Percentiles rank a stretch among this genome's conserved stretches.
These are phyloP conservation scores for Eucalyptus melliodora DNA, from an alignment of 345 rosid species.

Conservation along the genomic window DNA sequence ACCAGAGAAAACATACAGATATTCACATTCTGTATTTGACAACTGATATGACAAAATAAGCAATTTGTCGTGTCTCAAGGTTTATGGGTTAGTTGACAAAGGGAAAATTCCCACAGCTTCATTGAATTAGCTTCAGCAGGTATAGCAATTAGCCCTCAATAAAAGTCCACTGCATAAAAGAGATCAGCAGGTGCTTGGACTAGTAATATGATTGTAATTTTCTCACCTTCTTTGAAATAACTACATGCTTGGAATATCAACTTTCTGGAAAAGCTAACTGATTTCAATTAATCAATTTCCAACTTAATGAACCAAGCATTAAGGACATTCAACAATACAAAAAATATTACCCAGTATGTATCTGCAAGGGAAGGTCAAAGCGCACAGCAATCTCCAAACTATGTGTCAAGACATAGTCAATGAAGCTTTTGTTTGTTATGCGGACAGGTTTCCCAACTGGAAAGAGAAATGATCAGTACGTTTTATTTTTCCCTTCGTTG, in stretches of 20 bases:
- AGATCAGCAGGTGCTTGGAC: not conserved
- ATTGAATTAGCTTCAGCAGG: not conserved
- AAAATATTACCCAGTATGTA: constrained; percentile 84
- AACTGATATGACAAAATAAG: not conserved
- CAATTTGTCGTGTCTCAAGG: not conserved
- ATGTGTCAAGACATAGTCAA: constrained; percentile 57
- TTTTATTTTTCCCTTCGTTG: not conserved
- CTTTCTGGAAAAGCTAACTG: not conserved
- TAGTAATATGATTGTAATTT: not conserved
- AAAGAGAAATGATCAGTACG: constrained; percentile 4
- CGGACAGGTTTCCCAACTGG: constrained; percentile 68
- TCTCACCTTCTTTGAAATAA: not conserved
- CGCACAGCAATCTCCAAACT: constrained; percentile 53
- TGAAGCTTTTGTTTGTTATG: constrained; percentile 59
- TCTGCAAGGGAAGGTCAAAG: constrained; percentile 77
- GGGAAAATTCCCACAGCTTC: not conserved
- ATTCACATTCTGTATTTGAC: not conserved
- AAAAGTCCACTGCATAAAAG: not conserved
- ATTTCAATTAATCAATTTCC: not conserved
- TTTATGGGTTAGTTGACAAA: not conserved
- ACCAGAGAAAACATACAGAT: not conserved
- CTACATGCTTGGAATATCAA: not conserved
- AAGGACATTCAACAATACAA: not conserved
- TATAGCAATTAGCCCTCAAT: not conserved
- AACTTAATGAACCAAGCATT: not conserved